phyloP scores from a whole-genome alignment of 2,329 filamentous ascomycete genomes.

The Dactylella cylindrospora region DNA sequence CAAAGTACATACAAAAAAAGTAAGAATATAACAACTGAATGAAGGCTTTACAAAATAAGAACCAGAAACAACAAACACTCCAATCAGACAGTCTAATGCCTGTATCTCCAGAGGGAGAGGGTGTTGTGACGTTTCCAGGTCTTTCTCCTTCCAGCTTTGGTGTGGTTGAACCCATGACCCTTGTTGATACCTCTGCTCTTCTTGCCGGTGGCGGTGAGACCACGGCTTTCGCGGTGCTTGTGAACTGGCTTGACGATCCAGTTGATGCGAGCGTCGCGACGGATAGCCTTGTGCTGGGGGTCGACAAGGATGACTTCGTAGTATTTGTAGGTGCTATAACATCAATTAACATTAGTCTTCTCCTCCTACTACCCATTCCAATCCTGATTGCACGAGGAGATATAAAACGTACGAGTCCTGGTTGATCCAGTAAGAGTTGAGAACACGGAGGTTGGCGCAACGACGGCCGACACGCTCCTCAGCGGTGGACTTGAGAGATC shows the following conservation, averaged over 20 bases:
- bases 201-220: constrained; percentile 98
- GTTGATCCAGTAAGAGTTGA: constrained; percentile 99
- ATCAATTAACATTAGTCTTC: constrained; percentile 1
- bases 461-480: constrained; percentile 99
- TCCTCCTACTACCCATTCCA: too few relatives aligned
- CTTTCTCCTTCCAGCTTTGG: constrained; percentile 93
- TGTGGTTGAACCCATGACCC: constrained; percentile 99
- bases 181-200: constrained; percentile 99
- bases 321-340: constrained; percentile 88
- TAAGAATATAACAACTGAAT: constrained; percentile 33
- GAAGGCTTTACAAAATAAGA: constrained; percentile 20
- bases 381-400: not conserved
- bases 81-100: constrained; percentile 40
- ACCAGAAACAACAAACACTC: constrained; percentile 5
- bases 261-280: constrained; percentile 98
- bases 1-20: constrained; percentile 13
- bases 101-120: constrained; percentile 76
- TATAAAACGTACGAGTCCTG: constrained; percentile 70
- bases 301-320: constrained; percentile 99
- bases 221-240: constrained; percentile 99
- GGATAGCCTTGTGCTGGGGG: constrained; percentile 99
- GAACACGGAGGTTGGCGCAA: constrained; percentile 97
- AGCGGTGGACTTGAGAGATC: constrained; percentile 93
- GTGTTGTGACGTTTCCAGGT: constrained; percentile 99
- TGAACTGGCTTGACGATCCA: constrained; percentile 99